phyloP scores from a whole-genome alignment of 805 yeast species.

The Monosporozyma solicola region DNA sequence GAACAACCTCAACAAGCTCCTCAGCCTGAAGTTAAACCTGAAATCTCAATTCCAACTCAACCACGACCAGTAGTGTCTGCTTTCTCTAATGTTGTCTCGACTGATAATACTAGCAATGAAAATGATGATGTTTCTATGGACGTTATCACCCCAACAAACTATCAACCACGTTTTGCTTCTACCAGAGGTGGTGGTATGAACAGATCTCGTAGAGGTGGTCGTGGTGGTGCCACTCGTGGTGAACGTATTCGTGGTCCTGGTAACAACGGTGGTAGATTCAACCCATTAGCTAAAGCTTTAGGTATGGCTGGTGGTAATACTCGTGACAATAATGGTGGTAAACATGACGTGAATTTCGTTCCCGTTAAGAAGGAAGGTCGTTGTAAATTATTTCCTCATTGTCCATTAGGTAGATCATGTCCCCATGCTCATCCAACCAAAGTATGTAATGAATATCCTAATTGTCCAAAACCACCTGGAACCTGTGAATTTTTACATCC shows the following conservation, averaged over 20 bases:
- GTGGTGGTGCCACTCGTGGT: constrained; percentile 12
- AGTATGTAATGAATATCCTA: constrained; percentile 63
- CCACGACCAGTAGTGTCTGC: constrained; percentile 22
- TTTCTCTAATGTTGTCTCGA: constrained; percentile 21
- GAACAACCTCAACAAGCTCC: constrained; percentile 11
- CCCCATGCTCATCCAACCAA: constrained; percentile 73
- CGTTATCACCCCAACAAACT: constrained; percentile 9
- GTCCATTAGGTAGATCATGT: constrained; percentile 56
- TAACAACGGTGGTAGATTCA: constrained; percentile 23
- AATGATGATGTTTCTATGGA: constrained; percentile 9
- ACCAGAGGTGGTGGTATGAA: constrained; percentile 1
- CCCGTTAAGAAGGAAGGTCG: constrained; percentile 50
- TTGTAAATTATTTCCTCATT: constrained; percentile 64
- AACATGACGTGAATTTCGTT: constrained; percentile 26
- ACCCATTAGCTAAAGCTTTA: constrained; percentile 34
- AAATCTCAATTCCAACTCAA: constrained; percentile 4
- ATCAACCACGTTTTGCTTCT: constrained; percentile 14
- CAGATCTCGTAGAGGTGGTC: constrained; percentile 6
- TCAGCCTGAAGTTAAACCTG: constrained; percentile 8
- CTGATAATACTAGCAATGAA: constrained; percentile 8
- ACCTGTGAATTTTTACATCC: constrained; percentile 81
- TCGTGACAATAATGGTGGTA: neutral
- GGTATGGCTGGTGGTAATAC: constrained; percentile 24
- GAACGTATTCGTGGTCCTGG: constrained; percentile 16
- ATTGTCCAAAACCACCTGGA: constrained; percentile 71